Conservation (phyloP, 352 stramenopile genomes). For the Globisporangium acanthophoron region DNA sequence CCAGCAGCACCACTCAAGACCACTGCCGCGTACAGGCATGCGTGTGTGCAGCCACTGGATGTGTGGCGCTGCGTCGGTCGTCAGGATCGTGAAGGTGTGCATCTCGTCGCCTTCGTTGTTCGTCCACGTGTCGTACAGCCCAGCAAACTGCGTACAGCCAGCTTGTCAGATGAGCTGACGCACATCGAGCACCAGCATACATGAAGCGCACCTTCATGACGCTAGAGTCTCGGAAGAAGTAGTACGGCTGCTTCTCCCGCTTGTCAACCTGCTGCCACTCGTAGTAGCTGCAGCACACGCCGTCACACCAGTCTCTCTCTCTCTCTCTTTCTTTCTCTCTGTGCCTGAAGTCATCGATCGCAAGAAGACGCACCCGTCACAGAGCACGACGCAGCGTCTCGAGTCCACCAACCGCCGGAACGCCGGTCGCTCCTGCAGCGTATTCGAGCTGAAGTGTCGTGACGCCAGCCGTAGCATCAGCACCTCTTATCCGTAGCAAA, state of each 20-base stretch:
- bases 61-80: constrained; percentile 55
- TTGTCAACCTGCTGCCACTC: constrained; percentile 89
- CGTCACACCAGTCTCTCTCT: not conserved
- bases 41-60: constrained; percentile 84
- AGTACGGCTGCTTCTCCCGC: constrained; percentile 88
- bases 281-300: constrained; percentile 56
- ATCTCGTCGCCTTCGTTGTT: constrained; percentile 60
- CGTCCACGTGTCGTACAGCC: constrained; percentile 80
- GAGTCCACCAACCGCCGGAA: constrained; percentile 68
- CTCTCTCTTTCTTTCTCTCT: too few relatives aligned
- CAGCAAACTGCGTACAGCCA: constrained; percentile 55
- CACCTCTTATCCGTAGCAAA: not conserved
- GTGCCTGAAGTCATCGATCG: not conserved
- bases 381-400: constrained; percentile 77
- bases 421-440: constrained; percentile 58
- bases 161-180: not conserved
- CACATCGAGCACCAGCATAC: not conserved
- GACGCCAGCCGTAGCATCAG: not conserved
- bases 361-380: constrained; percentile 46
- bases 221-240: constrained; percentile 48
- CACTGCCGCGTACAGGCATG: constrained; percentile 52
- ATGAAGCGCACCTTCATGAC: constrained; percentile 43
- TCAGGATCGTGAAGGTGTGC: constrained; percentile 87
- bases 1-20: not conserved
- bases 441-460: constrained; percentile 50